phyloP scores from a whole-genome alignment of 148 eudicot species.

The Camellia granthamiana region DNA sequence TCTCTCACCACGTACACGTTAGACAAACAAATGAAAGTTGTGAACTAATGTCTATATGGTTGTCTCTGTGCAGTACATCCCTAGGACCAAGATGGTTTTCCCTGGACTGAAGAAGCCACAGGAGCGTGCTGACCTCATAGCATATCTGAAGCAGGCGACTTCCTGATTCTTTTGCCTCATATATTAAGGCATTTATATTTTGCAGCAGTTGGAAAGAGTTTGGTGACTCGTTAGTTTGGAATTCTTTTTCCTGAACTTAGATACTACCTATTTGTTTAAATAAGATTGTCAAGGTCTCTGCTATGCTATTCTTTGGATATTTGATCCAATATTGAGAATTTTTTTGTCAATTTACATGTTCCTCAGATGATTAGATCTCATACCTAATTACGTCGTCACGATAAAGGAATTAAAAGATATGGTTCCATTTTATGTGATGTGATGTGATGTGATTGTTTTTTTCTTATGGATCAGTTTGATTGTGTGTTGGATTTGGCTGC shows the following conservation, averaged over 20 bases:
- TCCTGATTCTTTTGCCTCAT: slow-evolving; percentile 21
- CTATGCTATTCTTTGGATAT: neutral
- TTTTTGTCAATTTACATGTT: too few relatives aligned
- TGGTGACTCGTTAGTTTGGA: slow-evolving; percentile 5
- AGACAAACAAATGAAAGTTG: neutral
- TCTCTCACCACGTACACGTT: neutral
- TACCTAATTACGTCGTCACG: too few relatives aligned
- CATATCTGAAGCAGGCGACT: slow-evolving; percentile 70
- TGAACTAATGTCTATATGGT: neutral
- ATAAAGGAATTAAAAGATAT: too few relatives aligned
- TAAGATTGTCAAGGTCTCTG: neutral
- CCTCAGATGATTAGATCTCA: too few relatives aligned
- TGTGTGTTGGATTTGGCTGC: too few relatives aligned
- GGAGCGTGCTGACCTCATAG: slow-evolving; percentile 79
- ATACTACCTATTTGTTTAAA: neutral
- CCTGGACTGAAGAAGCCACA: slow-evolving; percentile 86
- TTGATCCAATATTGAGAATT: too few relatives aligned
- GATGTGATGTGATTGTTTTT: too few relatives aligned
- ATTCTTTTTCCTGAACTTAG: slow-evolving; percentile 15
- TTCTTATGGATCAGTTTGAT: too few relatives aligned
- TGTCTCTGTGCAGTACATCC: slow-evolving; percentile 61
- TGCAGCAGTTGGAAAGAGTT: slow-evolving; percentile 7
- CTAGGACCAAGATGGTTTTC: slow-evolving; percentile 89
- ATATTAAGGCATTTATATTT: neutral
- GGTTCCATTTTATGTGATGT: too few relatives aligned